Evolutionary conservation across 1,284 basidiomycete genomes (phyloP), one percentile per base, ranked within the genome.

Genomic region (Malassezia sp.): DNA sequence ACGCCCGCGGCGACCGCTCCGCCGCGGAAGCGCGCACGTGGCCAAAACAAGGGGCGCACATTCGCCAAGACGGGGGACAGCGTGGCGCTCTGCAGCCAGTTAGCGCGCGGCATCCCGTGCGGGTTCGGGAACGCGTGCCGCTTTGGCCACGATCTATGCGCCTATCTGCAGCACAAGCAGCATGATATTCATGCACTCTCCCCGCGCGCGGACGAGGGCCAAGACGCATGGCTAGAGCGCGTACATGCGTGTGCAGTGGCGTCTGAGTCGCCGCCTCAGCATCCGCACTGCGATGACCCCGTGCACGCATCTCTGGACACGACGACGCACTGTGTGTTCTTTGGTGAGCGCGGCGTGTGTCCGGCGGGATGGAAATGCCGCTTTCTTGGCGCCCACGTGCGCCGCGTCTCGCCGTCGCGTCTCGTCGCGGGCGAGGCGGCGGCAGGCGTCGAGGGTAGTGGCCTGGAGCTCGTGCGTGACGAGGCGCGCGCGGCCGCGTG

Each of bases 301-400:
- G 56, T 54, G 10, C 60, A 62, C 31, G 23, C 15, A 76, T 10
- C 81, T 80, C 5, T 85, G 78, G 59, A 74, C 79, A n/a, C 56
- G 59, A n/a, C 54, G 57, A 54, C 63, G 17, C 47, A 50, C 21
- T 95, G 88, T 60, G 85, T 87, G 1, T 75, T 82, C 4, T 88
- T 80, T 59, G 73, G 76, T 22, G 79, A 80, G 53, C 75, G 77
- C 5, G 90, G 90, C 0, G 78, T 82, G 62, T 96, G 90, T 72
- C 80, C 81, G 41, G 80, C 79, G 54, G 91, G 87, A 4, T 82
- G 85, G 73, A 85, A 86, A 70, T 97, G 91, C 67, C 80, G 91
- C 2, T 93, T 85, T 72, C 77, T 93, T 3, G 82, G 83, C 10
- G 81, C 78, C 0, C 91, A 96, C 34, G 59, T 67, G 2, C 38